Evolutionary conservation across 345 rosid genomes (phyloP).

Genomic region (Rhizophora mangle): DNA sequence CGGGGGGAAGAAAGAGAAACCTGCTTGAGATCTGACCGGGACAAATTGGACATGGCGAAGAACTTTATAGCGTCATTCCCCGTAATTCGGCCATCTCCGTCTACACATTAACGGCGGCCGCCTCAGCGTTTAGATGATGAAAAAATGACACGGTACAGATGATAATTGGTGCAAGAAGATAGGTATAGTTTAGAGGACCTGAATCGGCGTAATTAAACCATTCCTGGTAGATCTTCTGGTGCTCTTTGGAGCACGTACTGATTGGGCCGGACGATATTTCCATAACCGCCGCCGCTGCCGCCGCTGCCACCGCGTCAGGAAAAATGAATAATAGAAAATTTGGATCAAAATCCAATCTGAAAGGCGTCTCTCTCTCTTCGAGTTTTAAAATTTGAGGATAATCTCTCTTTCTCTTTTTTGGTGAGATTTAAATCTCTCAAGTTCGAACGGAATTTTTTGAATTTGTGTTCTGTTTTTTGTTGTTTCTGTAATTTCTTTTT

Average conservation of each 20-base stretch:
- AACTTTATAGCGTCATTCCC: constrained; percentile 85
- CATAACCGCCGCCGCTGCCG: constrained; percentile 26
- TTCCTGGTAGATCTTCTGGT: constrained; percentile 72
- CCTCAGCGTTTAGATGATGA: not conserved
- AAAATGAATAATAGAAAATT: too few species aligned
- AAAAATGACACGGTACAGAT: not conserved
- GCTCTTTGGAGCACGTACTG: constrained; percentile 74
- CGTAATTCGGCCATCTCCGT: constrained; percentile 83
- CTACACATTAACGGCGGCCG: constrained; percentile 24
- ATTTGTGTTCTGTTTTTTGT: too few species aligned
- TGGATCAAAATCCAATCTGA: too few species aligned
- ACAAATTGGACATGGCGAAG: constrained; percentile 69
- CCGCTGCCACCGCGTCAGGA: too few species aligned
- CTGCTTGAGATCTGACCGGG: constrained; percentile 86
- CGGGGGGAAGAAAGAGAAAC: constrained; percentile 21
- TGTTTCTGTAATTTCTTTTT: too few species aligned
- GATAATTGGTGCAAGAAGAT: not conserved
- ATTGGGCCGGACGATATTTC: constrained; percentile 63
- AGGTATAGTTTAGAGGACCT: constrained; percentile 35
- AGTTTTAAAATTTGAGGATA: too few species aligned
- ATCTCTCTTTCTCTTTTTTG: too few species aligned
- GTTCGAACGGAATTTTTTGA: too few species aligned
- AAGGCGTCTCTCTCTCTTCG: too few species aligned
- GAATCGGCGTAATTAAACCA: constrained; percentile 87
- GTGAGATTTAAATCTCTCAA: too few species aligned